phyloP scores from a whole-genome alignment of 2,329 filamentous ascomycete genomes.

The Aspergillus aculeatinus region DNA sequence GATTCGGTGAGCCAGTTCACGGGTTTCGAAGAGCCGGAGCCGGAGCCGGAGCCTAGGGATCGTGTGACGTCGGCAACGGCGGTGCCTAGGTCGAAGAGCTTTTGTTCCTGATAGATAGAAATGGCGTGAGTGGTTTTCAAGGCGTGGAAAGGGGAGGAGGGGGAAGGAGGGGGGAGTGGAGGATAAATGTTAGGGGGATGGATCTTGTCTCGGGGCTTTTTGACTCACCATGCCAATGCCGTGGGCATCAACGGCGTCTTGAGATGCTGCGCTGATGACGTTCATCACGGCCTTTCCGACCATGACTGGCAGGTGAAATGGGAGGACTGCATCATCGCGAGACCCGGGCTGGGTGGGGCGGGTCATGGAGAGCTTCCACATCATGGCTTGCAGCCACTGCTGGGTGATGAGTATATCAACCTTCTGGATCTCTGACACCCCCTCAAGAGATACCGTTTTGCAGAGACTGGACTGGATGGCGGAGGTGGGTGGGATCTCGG shows the following conservation, averaged over 20 bases:
- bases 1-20: constrained; percentile 31
- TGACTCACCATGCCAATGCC: constrained; percentile 68
- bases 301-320: constrained; percentile 64
- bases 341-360: constrained; percentile 61
- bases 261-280: constrained; percentile 72
- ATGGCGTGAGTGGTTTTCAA: not conserved
- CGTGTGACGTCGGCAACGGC: constrained; percentile 36
- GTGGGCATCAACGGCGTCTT: constrained; percentile 71
- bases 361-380: constrained; percentile 71
- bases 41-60: constrained; percentile 27
- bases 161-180: not conserved
- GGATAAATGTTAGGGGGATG: not conserved
- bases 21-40: constrained; percentile 23
- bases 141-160: not conserved
- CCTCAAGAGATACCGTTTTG: constrained; percentile 56
- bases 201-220: not conserved
- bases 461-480: constrained; percentile 54
- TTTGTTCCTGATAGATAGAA: constrained; percentile 34
- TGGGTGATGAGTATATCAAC: constrained; percentile 69
- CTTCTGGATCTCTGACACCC: constrained; percentile 63
- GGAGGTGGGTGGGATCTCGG: constrained; percentile 31
- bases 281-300: constrained; percentile 63
- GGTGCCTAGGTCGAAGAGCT: constrained; percentile 37
- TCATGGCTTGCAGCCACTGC: constrained; percentile 69
- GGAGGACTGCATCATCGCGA: constrained; percentile 56